Evolutionary conservation across 805 yeast genomes (phyloP).

Genomic region (Sugiyamaella smithiae): DNA sequence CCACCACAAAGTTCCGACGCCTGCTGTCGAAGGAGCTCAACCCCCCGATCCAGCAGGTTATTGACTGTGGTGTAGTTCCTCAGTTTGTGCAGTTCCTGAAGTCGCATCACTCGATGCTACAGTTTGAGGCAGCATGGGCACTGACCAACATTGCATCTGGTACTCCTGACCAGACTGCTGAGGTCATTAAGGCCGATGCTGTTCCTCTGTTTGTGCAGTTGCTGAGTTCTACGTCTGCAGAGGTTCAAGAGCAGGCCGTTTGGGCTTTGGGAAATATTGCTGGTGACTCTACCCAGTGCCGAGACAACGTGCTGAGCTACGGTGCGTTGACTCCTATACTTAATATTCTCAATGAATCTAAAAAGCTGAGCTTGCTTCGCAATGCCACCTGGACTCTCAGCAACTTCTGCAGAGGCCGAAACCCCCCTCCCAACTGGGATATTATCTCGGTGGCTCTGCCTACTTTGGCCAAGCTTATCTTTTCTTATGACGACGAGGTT

Average conservation of each 20-base stretch:
- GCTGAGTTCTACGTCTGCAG: conserved; percentile 74
- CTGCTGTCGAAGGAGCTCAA: conserved; percentile 88
- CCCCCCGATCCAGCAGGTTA: conserved; percentile 94
- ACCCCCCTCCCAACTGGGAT: conserved; percentile 95
- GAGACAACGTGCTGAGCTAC: conserved; percentile 83
- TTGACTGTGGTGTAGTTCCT: conserved; percentile 91
- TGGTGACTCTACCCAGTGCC: conserved; percentile 87
- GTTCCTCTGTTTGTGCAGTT: conserved; percentile 87
- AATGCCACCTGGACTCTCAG: conserved; percentile 98
- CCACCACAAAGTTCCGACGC: conserved; percentile 92
- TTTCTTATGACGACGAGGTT: conserved; percentile 88
- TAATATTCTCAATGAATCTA: conserved; percentile 70
- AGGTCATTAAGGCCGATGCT: conserved; percentile 90
- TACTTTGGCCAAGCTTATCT: conserved; percentile 84
- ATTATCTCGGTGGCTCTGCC: conserved; percentile 85
- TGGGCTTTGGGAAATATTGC: conserved; percentile 99
- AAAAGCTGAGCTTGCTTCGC: conserved; percentile 78
- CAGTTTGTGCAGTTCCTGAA: conserved; percentile 82
- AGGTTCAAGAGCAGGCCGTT: conserved; percentile 96
- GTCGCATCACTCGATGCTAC: conserved; percentile 74
- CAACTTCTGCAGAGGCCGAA: conserved; percentile 93
- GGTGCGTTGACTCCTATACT: conserved; percentile 90
- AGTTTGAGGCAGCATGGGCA: conserved; percentile 99
- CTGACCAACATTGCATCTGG: conserved; percentile 97
- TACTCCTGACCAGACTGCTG: conserved; percentile 79